Evolutionary conservation across 345 rosid species (phyloP).

Genomic region (Citrus medica): DNA sequence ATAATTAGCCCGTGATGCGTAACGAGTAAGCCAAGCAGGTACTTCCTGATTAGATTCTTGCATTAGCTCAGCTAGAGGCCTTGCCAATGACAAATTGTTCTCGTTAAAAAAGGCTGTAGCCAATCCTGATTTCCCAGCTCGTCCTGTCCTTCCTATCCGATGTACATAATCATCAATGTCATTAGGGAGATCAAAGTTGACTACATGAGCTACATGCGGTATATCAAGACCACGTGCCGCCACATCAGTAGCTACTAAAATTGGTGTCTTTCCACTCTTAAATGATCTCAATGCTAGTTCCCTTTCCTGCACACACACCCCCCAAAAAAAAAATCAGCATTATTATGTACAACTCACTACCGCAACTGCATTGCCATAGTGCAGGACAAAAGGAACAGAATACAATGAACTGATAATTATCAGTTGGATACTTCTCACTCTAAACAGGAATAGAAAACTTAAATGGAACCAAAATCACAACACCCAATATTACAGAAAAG

Average conservation of each 20-base stretch:
- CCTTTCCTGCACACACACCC: conserved; percentile 64
- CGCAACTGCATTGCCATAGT: background rate
- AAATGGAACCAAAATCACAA: too few species aligned
- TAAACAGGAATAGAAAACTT: too few species aligned
- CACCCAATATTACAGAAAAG: too few species aligned
- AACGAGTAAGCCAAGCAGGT: conserved; percentile 87
- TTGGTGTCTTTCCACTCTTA: conserved; percentile 85
- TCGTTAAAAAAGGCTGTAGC: conserved; percentile 98
- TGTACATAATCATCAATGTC: conserved; percentile 98
- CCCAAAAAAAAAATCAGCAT: background rate
- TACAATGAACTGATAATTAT: too few species aligned
- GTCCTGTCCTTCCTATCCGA: conserved; percentile 96
- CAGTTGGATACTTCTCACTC: too few species aligned
- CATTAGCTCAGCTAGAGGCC: conserved; percentile 72
- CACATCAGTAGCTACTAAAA: conserved; percentile 70
- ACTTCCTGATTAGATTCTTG: conserved; percentile 96
- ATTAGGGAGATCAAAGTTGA: conserved; percentile 93
- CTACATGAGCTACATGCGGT: conserved; percentile 92
- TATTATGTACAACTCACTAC: background rate
- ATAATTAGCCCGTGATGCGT: conserved; percentile 61
- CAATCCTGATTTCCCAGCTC: conserved; percentile 89
- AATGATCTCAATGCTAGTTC: conserved; percentile 82
- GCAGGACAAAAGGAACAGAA: too few species aligned
- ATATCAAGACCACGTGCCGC: conserved; percentile 68
- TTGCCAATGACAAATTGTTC: conserved; percentile 66